Base-by-base conservation (phyloP, 352 stramenopile genomes). In the Phytophthora citrophthora region DNA sequence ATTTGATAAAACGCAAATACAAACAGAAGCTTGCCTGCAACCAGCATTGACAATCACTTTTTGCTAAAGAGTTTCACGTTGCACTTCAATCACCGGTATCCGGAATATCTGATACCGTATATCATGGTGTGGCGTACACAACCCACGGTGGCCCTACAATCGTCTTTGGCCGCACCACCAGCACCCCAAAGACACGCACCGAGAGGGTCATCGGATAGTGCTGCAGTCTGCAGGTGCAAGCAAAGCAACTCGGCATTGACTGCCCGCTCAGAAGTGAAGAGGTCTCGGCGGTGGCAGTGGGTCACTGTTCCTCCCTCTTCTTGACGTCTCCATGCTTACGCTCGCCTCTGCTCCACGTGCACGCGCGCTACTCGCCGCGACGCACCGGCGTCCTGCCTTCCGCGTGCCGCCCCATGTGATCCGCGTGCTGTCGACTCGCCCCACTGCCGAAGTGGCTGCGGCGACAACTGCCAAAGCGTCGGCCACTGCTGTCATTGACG, bases 361-460 rank as follows among this genome's bases (percentile, higher is more conserved):
- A 15, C 63, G 54, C n/a, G 53, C 46, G 18, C 57, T 54, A 47
- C 43, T 64, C 43, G 52, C 56, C 18, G 24, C 55, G 9, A 29
- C 64, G 36, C 67, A 53, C 13, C 61, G 55, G 10, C 53, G 54
- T 10, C 4, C 52, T 24, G 20, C 49, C 31, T 52, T 65, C 29
- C 67, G 50, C 11, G 46, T 64, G 18, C 54, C 59, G 53, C 51
- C 60, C 4, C 71, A 61, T 43, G 48, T 83, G 50, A 70, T 83
- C 49, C 81, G 84, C 51, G 70, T 89, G 53, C 64, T 89, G 41
- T 93, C 81, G 43, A 91, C 81, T 55, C 81, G 71, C 20, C 77
- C 83, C 11, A 80, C 74, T 7, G 68, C 76, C 13, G 76, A 82
- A 66, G 64, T 80, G 18, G 61, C 76, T 8, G 73, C 75, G 18